phyloP scores from a whole-genome alignment of 2,329 filamentous ascomycete species.

The Ceratocystiopsis sp. region DNA sequence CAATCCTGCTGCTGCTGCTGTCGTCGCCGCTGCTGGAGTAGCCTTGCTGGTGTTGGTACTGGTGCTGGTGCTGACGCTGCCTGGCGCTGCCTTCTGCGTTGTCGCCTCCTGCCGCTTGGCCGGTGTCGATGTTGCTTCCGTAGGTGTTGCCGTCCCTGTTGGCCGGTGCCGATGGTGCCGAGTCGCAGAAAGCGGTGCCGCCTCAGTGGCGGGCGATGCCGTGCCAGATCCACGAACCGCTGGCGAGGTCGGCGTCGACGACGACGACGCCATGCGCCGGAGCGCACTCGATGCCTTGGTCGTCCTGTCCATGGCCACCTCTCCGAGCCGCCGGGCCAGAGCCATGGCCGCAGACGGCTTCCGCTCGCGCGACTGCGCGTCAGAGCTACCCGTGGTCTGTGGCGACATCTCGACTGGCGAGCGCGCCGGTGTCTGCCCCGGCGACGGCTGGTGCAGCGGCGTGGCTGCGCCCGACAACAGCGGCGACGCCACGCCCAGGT shows the following conservation, averaged over 20 bases:
- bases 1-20: constrained; percentile 8
- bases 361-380: constrained; percentile 15
- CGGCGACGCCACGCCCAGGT: constrained; percentile 44
- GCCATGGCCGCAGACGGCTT: constrained; percentile 26
- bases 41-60: no score
- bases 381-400: constrained; percentile 15
- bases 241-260: no score
- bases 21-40: no score
- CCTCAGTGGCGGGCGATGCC: no score
- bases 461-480: constrained; percentile 47
- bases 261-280: no score
- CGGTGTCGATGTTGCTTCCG: no score
- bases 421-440: constrained; percentile 49
- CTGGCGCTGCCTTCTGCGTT: not conserved
- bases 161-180: no score
- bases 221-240: no score
- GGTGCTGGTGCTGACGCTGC: not conserved
- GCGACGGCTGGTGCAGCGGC: constrained; percentile 62
- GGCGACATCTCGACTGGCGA: constrained; percentile 39
- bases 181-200: no score
- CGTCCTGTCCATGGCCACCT: constrained; percentile 36
- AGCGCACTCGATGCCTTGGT: constrained; percentile 24
- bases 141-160: no score
- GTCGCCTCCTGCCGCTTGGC: no score
- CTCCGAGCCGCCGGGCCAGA: constrained; percentile 39